Conservation (phyloP, 768 basidiomycete species). For the Trichaptum fuscoviolaceum region DNA sequence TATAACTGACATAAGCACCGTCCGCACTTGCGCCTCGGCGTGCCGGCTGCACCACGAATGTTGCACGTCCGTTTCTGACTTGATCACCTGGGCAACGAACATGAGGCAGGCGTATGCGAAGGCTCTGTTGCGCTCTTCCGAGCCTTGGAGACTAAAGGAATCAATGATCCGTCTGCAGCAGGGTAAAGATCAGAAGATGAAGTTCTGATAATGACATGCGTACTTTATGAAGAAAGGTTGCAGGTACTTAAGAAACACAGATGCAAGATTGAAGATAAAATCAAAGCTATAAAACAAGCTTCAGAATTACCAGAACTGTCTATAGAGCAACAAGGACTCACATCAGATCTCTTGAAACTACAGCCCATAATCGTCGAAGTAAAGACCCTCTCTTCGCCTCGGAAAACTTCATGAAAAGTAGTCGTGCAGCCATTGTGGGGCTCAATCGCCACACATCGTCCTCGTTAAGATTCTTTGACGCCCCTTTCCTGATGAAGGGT, state of each 20-base stretch:
- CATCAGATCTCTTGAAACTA: slow-evolving; percentile 43
- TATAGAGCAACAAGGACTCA: slow-evolving; percentile 10
- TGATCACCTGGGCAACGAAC: slow-evolving; percentile 54
- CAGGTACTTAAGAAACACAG: slow-evolving; percentile 71
- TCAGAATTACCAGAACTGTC: neutral
- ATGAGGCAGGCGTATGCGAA: slow-evolving; percentile 78
- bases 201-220: slow-evolving; percentile 13
- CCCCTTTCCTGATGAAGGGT: slow-evolving; percentile 50
- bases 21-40: slow-evolving; percentile 64
- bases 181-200: slow-evolving; percentile 13
- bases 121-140: slow-evolving; percentile 50
- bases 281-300: slow-evolving; percentile 42
- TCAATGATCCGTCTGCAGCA: slow-evolving; percentile 44
- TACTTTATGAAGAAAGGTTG: slow-evolving; percentile 83
- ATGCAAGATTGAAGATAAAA: slow-evolving; percentile 57
- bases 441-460: slow-evolving; percentile 69
- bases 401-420: slow-evolving; percentile 50
- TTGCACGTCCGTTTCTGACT: slow-evolving; percentile 63
- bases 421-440: slow-evolving; percentile 59
- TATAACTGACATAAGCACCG: slow-evolving; percentile 78
- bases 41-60: slow-evolving; percentile 80
- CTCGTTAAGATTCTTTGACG: slow-evolving; percentile 54
- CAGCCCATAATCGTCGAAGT: slow-evolving; percentile 36
- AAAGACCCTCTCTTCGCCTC: slow-evolving; percentile 30
- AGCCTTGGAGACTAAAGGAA: slow-evolving; percentile 42